phyloP scores from a whole-genome alignment of 371 early-diverging fungal genomes.

The Batkoa obscura region DNA sequence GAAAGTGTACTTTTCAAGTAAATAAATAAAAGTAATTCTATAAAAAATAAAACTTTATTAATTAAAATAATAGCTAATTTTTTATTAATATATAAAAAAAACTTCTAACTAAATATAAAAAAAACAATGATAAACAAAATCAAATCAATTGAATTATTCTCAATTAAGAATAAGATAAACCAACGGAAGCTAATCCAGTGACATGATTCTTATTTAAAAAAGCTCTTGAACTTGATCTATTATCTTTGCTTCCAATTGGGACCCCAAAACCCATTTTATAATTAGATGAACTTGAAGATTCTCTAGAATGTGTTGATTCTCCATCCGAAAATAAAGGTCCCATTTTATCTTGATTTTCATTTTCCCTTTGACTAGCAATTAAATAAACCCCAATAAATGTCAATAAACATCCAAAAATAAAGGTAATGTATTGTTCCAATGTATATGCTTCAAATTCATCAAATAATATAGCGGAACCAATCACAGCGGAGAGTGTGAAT shows the following conservation, averaged over 20 bases:
- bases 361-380: slow-evolving; percentile 34
- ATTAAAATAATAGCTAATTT: too few relatives aligned
- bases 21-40: too few relatives aligned
- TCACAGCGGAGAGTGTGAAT: slow-evolving; percentile 53
- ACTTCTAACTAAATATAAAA: too few relatives aligned
- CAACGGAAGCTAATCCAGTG: neutral
- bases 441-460: slow-evolving; percentile 46
- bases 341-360: neutral
- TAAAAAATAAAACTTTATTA: too few relatives aligned
- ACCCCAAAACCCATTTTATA: neutral
- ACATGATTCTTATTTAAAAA: too few relatives aligned
- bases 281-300: neutral
- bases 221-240: too few relatives aligned
- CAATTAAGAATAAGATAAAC: slow-evolving; percentile 2
- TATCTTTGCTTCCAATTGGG: too few relatives aligned
- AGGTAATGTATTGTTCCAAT: slow-evolving; percentile 20
- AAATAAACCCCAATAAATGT: slow-evolving; percentile 52
- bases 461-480: slow-evolving; percentile 48
- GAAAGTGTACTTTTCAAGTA: too few relatives aligned
- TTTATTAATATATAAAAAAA: too few relatives aligned
- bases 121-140: too few relatives aligned
- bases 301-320: neutral
- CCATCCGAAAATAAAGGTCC: neutral
- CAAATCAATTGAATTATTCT: too few relatives aligned
- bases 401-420: slow-evolving; percentile 32